Percentiles rank a stretch among this genome's conserved stretches.
phyloP scores from a whole-genome alignment of 1,139 yeast species.

The Suhomyces yuchorum region DNA sequence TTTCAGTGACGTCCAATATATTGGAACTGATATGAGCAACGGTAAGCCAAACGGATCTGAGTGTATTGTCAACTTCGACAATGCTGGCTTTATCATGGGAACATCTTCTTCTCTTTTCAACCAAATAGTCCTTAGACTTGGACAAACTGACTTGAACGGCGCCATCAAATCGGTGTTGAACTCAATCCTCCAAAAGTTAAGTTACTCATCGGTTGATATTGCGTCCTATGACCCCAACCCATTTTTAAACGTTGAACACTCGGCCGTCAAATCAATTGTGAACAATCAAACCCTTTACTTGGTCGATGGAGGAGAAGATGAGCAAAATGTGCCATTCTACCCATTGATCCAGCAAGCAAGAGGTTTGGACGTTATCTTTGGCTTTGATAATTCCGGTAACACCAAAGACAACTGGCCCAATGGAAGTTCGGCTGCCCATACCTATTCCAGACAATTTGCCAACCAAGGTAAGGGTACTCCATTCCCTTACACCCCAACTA shows the following conservation, averaged over 20 bases:
- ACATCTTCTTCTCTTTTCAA: slow-evolving; percentile 73
- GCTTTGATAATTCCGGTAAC: slow-evolving; percentile 86
- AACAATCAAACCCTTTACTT: slow-evolving; percentile 52
- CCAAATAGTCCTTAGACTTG: slow-evolving; percentile 31
- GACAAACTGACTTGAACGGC: slow-evolving; percentile 21
- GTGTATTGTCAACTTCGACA: slow-evolving; percentile 66
- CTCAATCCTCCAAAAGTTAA: slow-evolving; percentile 29
- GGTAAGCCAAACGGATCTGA: slow-evolving; percentile 30
- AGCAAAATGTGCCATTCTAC: slow-evolving; percentile 73
- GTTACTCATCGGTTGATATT: slow-evolving; percentile 36
- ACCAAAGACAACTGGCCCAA: slow-evolving; percentile 71
- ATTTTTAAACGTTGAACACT: slow-evolving; percentile 25
- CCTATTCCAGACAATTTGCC: slow-evolving; percentile 53
- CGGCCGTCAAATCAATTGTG: slow-evolving; percentile 25
- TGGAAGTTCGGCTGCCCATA: slow-evolving; percentile 66
- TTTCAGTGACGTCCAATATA: slow-evolving; percentile 35
- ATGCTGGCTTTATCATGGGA: slow-evolving; percentile 72
- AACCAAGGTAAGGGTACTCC: slow-evolving; percentile 43
- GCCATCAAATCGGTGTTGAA: slow-evolving; percentile 31
- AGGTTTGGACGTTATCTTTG: slow-evolving; percentile 75
- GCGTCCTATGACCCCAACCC: slow-evolving; percentile 49
- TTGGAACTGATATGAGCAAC: slow-evolving; percentile 36
- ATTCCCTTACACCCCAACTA: slow-evolving; percentile 44
- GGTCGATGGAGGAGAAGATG: slow-evolving; percentile 92
- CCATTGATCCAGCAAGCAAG: slow-evolving; percentile 76